Percentiles rank a stretch among this genome's conserved stretches.
phyloP scores from a whole-genome alignment of 495 filamentous ascomycete species.

The Annulohypoxylon maeteangense region DNA sequence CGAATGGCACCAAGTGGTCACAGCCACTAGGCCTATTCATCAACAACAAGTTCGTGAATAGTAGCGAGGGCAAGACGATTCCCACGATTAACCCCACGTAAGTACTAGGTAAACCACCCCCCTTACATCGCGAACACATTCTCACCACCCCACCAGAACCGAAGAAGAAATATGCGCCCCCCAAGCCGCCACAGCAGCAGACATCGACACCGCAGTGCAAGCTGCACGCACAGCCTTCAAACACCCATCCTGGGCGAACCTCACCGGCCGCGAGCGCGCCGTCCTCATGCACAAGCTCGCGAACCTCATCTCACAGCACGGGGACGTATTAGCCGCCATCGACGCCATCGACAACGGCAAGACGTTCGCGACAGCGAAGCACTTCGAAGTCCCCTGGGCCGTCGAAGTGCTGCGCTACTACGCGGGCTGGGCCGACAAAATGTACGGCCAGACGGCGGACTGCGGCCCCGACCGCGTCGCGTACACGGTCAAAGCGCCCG shows the following conservation, averaged over 20 bases:
- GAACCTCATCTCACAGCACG: constrained; percentile 52
- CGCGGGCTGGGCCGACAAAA: constrained; percentile 82
- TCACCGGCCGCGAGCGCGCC: constrained; percentile 43
- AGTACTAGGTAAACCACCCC: not conserved
- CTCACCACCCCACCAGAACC: not conserved
- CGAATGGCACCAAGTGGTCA: constrained; percentile 1
- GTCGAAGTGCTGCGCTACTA: constrained; percentile 73
- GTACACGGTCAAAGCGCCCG: constrained; percentile 55
- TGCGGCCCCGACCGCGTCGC: constrained; percentile 61
- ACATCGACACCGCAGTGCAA: constrained; percentile 63
- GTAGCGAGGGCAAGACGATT: not conserved
- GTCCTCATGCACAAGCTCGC: constrained; percentile 54
- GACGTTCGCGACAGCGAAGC: constrained; percentile 45
- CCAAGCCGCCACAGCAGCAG: constrained; percentile 56
- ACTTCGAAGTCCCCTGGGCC: constrained; percentile 40
- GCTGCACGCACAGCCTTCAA: constrained; percentile 50
- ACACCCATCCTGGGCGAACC: constrained; percentile 57
- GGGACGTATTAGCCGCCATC: constrained; percentile 44
- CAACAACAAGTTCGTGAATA: not conserved
- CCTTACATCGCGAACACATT: not conserved
- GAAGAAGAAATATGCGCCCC: constrained; percentile 1
- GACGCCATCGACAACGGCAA: constrained; percentile 47
- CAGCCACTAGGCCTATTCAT: not conserved
- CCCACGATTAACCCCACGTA: not conserved
- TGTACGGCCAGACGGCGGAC: constrained; percentile 78